These are phyloP conservation scores for Thelonectria olida DNA, from an alignment of 2,329 filamentous ascomycete species.

Conservation along the genomic window DNA sequence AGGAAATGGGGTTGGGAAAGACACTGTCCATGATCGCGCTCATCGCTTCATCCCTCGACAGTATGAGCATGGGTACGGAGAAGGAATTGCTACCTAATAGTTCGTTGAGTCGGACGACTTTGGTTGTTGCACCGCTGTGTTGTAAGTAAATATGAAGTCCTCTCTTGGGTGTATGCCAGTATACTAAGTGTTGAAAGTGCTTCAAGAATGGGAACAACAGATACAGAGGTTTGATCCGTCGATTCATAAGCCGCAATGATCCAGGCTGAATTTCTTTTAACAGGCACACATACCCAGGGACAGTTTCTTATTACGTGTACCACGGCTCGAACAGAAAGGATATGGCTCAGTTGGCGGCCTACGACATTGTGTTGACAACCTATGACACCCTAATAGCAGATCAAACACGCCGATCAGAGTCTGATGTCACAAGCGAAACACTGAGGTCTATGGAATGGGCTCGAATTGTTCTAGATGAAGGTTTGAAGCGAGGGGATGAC, in stretches of 20 bases:
- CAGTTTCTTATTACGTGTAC: background rate
- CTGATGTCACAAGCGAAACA: background rate
- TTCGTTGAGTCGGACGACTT: background rate
- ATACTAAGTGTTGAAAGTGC: background rate
- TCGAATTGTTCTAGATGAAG: slow-evolving; percentile 51
- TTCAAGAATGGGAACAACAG: background rate
- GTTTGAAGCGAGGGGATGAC: no score
- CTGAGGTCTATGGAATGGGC: slow-evolving; percentile 37
- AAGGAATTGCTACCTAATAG: background rate
- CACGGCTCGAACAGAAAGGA: background rate
- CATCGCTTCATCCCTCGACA: background rate
- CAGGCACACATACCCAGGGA: background rate
- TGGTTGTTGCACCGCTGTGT: background rate
- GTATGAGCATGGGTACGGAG: no score
- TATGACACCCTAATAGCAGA: slow-evolving; percentile 42
- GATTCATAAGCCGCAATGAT: background rate
- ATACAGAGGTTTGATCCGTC: background rate
- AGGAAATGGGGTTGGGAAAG: background rate
- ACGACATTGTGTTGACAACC: slow-evolving; percentile 45
- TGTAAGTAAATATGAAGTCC: background rate
- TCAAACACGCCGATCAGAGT: slow-evolving; percentile 11
- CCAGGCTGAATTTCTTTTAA: background rate
- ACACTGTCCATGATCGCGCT: background rate
- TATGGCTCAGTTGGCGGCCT: background rate
- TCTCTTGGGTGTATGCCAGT: no score